phyloP scores from a whole-genome alignment of 148 eudicot species.

The Dianthus caryophyllus region DNA sequence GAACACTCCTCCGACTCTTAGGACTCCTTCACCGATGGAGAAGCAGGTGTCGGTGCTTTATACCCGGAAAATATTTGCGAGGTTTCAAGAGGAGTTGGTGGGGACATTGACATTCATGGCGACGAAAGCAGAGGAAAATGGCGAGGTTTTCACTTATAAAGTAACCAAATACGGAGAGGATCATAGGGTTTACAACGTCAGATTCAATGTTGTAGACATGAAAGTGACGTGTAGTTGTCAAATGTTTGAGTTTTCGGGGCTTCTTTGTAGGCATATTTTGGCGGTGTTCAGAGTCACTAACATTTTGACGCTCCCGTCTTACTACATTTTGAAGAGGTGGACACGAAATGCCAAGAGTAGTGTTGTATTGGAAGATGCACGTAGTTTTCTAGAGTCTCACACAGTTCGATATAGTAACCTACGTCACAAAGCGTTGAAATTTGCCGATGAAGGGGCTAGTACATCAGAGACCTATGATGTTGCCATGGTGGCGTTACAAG shows the following conservation, averaged over 20 bases:
- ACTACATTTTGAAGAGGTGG: slow-evolving; percentile 53
- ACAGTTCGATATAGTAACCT: slow-evolving; percentile 44
- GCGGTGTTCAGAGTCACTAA: slow-evolving; percentile 55
- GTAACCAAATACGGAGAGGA: slow-evolving; percentile 53
- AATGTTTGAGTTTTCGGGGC: slow-evolving; percentile 58
- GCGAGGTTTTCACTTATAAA: slow-evolving; percentile 32
- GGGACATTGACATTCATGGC: slow-evolving; percentile 54
- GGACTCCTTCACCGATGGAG: slow-evolving; percentile 65
- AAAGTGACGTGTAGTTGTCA: slow-evolving; percentile 53
- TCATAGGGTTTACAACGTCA: slow-evolving; percentile 38
- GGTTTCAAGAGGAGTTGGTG: slow-evolving; percentile 60
- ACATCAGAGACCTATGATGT: slow-evolving; percentile 41
- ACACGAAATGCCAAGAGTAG: slow-evolving; percentile 58
- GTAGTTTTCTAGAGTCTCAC: slow-evolving; percentile 42
- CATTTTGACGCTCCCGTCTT: slow-evolving; percentile 48
- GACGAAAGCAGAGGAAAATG: slow-evolving; percentile 43
- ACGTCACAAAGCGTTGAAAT: slow-evolving; percentile 43
- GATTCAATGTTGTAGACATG: slow-evolving; percentile 41
- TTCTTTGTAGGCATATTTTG: slow-evolving; percentile 51
- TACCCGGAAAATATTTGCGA: slow-evolving; percentile 41
- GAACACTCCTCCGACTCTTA: slow-evolving; percentile 39
- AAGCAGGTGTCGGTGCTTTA: slow-evolving; percentile 47
- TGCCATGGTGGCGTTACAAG: slow-evolving; percentile 45
- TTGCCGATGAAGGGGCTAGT: slow-evolving; percentile 47
- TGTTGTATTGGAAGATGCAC: slow-evolving; percentile 39